These are phyloP conservation scores for Favolaschia claudopus DNA, from an alignment of 768 basidiomycete genomes.

Conservation along the genomic window DNA sequence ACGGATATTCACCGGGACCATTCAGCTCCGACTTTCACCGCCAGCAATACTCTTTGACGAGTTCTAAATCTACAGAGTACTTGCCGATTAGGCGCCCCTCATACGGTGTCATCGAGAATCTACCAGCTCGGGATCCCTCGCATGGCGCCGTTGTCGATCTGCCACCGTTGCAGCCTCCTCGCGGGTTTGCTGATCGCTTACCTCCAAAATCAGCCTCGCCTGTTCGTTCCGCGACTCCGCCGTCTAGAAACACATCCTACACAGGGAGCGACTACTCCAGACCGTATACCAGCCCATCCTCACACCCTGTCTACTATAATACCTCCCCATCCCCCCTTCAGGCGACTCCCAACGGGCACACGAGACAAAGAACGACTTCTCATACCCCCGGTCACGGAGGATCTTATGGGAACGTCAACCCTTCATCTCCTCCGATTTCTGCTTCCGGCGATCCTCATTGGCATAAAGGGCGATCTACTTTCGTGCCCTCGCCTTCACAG, in stretches of 20 bases:
- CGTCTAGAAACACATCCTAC: slow-evolving; percentile 15
- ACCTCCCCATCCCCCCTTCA: neutral
- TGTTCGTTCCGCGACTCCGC: too few species aligned
- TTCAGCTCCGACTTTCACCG: neutral
- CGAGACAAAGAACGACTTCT: slow-evolving; percentile 13
- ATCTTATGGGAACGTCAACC: neutral
- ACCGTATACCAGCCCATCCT: slow-evolving; percentile 7
- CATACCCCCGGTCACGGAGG: neutral
- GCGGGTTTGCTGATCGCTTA: too few species aligned
- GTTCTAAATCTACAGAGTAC: too few species aligned
- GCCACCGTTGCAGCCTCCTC: too few species aligned
- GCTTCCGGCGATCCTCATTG: slow-evolving; percentile 7
- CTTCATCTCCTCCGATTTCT: neutral
- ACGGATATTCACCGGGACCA: neutral
- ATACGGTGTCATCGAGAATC: slow-evolving; percentile 12
- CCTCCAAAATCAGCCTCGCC: too few species aligned
- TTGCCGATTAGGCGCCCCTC: too few species aligned
- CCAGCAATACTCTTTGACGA: slow-evolving; percentile 1
- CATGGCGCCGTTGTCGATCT: too few species aligned
- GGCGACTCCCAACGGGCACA: neutral
- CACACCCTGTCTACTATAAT: slow-evolving; percentile 7
- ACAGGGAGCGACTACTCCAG: slow-evolving; percentile 12
- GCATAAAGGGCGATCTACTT: slow-evolving; percentile 6
- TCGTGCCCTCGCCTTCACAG: slow-evolving; percentile 18
- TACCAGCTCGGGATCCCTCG: too few species aligned